A percentile compares a stretch with the other conserved stretches of the same genome.
phyloP scores from a whole-genome alignment of 1,284 basidiomycete species.

The Trametes pubescens region DNA sequence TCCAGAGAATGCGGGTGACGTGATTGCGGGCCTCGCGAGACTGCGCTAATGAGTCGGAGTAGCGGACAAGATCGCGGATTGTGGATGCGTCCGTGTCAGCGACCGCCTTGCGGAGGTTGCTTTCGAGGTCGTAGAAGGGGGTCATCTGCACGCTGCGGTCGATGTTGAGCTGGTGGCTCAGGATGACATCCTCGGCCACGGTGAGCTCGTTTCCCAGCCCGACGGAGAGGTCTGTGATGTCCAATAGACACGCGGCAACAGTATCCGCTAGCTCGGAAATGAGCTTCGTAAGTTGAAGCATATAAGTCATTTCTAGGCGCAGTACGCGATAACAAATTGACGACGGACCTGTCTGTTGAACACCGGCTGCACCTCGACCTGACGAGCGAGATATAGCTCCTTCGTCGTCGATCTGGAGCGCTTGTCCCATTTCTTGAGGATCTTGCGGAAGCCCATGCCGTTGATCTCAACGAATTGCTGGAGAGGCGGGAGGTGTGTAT shows the following conservation, averaged over 20 bases:
- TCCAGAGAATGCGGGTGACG: slow-evolving; percentile 90
- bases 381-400: slow-evolving; percentile 95
- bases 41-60: slow-evolving; percentile 71
- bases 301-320: not conserved
- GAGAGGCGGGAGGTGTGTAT: slow-evolving; percentile 38
- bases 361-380: slow-evolving; percentile 98
- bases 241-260: slow-evolving; percentile 92
- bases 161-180: slow-evolving; percentile 76
- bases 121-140: slow-evolving; percentile 89
- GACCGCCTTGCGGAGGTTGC: slow-evolving; percentile 82
- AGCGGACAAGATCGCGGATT: slow-evolving; percentile 75
- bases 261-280: slow-evolving; percentile 97
- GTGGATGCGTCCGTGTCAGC: slow-evolving; percentile 64
- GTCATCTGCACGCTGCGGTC: slow-evolving; percentile 68
- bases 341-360: slow-evolving; percentile 90
- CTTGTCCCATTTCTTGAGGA: slow-evolving; percentile 99
- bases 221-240: slow-evolving; percentile 87
- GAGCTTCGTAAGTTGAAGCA: slow-evolving; percentile 56
- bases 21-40: slow-evolving; percentile 68
- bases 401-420: slow-evolving; percentile 94
- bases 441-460: slow-evolving; percentile 97
- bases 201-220: slow-evolving; percentile 75
- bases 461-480: slow-evolving; percentile 99
- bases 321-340: slow-evolving; percentile 7
- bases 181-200: slow-evolving; percentile 57